Evolutionary conservation across 257 asterid species (phyloP), one percentile per base, ranked within the genome.

Genomic region (Verbascum thapsus): DNA sequence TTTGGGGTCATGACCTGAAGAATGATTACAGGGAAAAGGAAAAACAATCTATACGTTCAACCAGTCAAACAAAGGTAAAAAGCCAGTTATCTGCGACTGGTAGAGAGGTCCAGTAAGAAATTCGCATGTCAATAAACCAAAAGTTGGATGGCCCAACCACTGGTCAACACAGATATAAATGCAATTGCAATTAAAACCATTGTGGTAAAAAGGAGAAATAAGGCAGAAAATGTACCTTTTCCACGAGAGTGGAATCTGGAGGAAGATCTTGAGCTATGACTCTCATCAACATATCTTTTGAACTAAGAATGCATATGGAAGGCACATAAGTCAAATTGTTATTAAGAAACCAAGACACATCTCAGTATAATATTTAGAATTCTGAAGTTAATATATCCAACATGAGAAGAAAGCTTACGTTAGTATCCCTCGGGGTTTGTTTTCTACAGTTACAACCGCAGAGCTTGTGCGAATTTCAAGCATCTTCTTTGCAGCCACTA

Each of bases 281-380:
- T 72, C 92, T 80, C 99, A 87, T 87, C 83, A 94, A 70, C 59
- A 94, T 82, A 72, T 94, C 99, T 74, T 85, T 94, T 6, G 99
- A 90, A 53, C 99, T 94, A 78, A 43, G 56, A 67, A 48, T 22
- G 60, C 38, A 34, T 37, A 23, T 10, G 18, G 47, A 58, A 50
- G 51, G 32, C 32, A 26, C 32, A 19, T 54, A 67, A 35, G 44
- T 59, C 20, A 34, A 49, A 55, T 26, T 26, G 32, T 1, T 26
- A 26, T 26, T 26, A 26, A 61, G 35, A 17, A 57, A 37, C 22
- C 12, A 64, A 64, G 57, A 40, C 5, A 5, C 17, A 37, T n/a
- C n/a, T n/a, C n/a, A n/a, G n/a, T n/a, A n/a, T n/a, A 26, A 57
- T 19, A 61, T 7, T 37, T 19, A 58, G n/a, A 51, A 48, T 7